Evolutionary conservation across 2,329 filamentous ascomycete species (phyloP), one percentile per base, ranked within the genome.

Genomic region (Orbilia blumenaviensis): DNA sequence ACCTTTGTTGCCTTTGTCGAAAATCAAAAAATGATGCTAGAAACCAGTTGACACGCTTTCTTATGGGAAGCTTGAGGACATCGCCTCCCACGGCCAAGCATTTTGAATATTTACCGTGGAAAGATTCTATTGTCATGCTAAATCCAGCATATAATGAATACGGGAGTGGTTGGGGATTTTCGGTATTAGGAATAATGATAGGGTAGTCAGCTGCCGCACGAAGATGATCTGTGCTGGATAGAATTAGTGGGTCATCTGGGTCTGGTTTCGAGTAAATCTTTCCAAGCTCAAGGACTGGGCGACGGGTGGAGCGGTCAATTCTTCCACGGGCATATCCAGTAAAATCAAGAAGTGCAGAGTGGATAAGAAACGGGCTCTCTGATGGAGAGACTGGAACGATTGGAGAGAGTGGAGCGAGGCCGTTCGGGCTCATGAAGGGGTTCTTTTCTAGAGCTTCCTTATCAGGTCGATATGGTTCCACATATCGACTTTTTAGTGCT

Each of bases 291-390:
- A 66, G 5, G 8, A 21, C 18, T 6, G 8, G 16, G 5, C 9
- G 16, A 6, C 7, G 10, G 3, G 1, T 2, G 18, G 29, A 36
- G 8, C n/a, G 1, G n/a, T 64, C 44, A 38, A 50, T 9, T 9
- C 34, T 66, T 29, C 62, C 62, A 3, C 62, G 32, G 4, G 25
- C 21, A 23, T 66, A 44, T 12, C 62, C 62, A 7, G 46, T 66
- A 18, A 66, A 66, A 18, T 25, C 46, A 16, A 50, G n/a, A 3
- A 66, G 21, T 3, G 62, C 46, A 2, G 62, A 56, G 16, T 66
- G 62, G 2, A 66, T 52, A 7, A 66, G 16, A 18, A 66, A 54
- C 21, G 62, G 60, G 18, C 9, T 23, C 2, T 56, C 52, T 12
- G 32, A 56, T 23, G 1, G 29, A 38, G 52, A 56, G 3, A 16